These are phyloP conservation scores for Cyberlindnera maclurae DNA, from an alignment of 805 yeast genomes.

Conservation along the genomic window DNA sequence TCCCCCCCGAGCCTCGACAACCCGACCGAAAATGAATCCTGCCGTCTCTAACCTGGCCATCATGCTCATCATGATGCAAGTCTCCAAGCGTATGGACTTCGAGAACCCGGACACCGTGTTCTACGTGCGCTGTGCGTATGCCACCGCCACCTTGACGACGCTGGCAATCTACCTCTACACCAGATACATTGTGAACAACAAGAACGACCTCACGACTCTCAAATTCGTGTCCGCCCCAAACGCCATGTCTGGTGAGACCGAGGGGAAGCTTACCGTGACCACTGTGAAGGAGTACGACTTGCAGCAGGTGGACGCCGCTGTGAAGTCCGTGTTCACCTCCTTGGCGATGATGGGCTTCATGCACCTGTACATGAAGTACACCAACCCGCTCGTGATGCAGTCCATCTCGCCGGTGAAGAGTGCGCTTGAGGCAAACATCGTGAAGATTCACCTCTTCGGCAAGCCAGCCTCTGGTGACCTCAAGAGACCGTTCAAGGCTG, in stretches of 20 bases:
- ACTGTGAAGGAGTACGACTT: conserved; percentile 94
- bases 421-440: conserved; percentile 84
- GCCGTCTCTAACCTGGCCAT: conserved; percentile 78
- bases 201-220: conserved; percentile 86
- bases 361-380: conserved; percentile 96
- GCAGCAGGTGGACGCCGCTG: conserved; percentile 69
- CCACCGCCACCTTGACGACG: conserved; percentile 57
- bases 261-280: conserved; percentile 71
- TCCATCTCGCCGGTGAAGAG: conserved; percentile 84
- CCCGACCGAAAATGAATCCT: conserved; percentile 57
- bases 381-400: conserved; percentile 95
- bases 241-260: conserved; percentile 65
- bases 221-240: conserved; percentile 85
- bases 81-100: conserved; percentile 79
- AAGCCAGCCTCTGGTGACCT: conserved; percentile 80
- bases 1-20: no score
- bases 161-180: conserved; percentile 61
- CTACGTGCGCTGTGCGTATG: conserved; percentile 70
- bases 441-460: conserved; percentile 84
- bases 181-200: conserved; percentile 51
- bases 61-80: conserved; percentile 96
- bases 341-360: conserved; percentile 96
- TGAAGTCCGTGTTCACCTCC: conserved; percentile 81
- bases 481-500: conserved; percentile 94
- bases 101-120: conserved; percentile 72